These are phyloP conservation scores for Datura wrightii DNA, from an alignment of 257 asterid genomes.

Conservation along the genomic window DNA sequence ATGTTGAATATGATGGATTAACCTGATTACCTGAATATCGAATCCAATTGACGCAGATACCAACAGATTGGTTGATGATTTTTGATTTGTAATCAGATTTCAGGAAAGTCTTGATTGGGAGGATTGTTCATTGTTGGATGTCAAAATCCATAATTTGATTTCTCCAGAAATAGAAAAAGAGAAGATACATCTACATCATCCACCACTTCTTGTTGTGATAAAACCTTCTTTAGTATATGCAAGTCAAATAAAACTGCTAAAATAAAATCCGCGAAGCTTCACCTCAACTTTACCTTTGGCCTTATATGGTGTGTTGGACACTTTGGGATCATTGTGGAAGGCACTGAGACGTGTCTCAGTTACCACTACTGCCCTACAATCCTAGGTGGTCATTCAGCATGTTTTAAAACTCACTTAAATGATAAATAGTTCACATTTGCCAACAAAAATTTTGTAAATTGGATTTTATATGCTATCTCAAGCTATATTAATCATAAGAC, in stretches of 20 bases:
- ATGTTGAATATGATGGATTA: neutral
- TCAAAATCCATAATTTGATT: neutral
- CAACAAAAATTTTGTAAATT: neutral
- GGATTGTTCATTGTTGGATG: neutral
- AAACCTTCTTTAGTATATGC: neutral
- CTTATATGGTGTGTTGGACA: neutral
- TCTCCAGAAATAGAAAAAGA: too few species aligned
- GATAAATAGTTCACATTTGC: too few species aligned
- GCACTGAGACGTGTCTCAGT: neutral
- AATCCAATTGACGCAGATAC: neutral
- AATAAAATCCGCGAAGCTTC: neutral
- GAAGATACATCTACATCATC: neutral
- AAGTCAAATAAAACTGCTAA: constrained; percentile 21
- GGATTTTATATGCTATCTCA: neutral
- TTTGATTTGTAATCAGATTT: neutral
- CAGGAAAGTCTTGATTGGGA: neutral
- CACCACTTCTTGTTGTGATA: neutral
- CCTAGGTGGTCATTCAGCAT: neutral
- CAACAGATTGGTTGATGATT: neutral
- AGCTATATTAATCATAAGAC: neutral
- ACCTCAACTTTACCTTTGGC: neutral
- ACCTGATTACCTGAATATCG: neutral
- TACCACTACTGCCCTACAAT: neutral
- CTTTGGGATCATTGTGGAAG: neutral
- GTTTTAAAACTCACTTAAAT: too few species aligned